Evolutionary conservation across 192 early-diverging fungal genomes (phyloP), one percentile per base, ranked within the genome.

Genomic region (Coemansia sp.): DNA sequence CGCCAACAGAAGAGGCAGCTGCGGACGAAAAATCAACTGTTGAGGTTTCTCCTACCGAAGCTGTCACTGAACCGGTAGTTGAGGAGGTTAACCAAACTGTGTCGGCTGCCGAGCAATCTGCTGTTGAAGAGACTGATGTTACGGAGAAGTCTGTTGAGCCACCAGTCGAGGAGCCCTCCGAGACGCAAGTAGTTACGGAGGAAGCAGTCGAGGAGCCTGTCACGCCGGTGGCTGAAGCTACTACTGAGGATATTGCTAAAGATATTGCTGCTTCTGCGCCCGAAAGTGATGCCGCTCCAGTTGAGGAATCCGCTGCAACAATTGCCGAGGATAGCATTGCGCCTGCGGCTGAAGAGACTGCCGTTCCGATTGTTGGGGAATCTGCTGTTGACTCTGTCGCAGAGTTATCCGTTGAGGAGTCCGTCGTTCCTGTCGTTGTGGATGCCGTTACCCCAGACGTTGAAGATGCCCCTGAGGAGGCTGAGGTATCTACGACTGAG

Each of bases 101-200:
- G 15, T 28, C 28, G 28, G 28, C 54, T 19, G 17, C 31, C 2
- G 54, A 28, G 15, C 21, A 52, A 21, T 14, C 50, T 22, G 20
- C 34, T 23, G 49, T 23, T 40, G 37, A 37, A 38, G 61, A 52
- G 12, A 37, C 28, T 22, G n/a, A 12, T 21, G 52, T 20, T 22
- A 6, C 7, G 31, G 54, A 56, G 14, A 31, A 56, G 15, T n/a
- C 54, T 14, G 54, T 25, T 54, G 52, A 54, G 38, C 56, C 46
- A 20, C 5, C 49, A 15, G 23, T 40, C 5, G 25, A 4, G 21
- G 51, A 52, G 12, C 3, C 53, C 11, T n/a, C 22, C n/a, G 25
- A 44, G 14, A 4, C 25, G 7, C 7, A n/a, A 19, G 47, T 17
- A 8, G 47, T 19, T 28, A 28, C 11, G 5, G 19, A 17, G 2